Evolutionary conservation across 2,329 filamentous ascomycete species (phyloP).

Genomic region (Xylaria sp.): DNA sequence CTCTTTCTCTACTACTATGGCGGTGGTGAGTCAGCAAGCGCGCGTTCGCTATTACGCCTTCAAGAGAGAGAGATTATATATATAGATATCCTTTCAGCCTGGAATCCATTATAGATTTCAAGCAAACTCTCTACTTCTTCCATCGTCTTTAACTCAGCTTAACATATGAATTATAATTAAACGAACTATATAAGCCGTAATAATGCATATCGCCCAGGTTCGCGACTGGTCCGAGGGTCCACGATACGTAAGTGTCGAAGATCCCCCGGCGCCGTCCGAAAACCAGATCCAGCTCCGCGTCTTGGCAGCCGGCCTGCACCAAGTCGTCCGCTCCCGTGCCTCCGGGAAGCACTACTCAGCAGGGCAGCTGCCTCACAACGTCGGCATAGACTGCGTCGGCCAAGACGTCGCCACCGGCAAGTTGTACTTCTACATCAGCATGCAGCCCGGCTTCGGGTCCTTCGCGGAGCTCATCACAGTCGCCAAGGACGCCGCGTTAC

Average conservation of each 20-base stretch:
- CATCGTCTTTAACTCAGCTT: neutral
- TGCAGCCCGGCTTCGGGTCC: conserved; percentile 53
- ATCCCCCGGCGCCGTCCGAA: conserved; percentile 51
- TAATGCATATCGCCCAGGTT: conserved; percentile 47
- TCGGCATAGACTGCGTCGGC: conserved; percentile 65
- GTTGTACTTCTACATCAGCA: conserved; percentile 61
- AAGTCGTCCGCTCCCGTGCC: conserved; percentile 63
- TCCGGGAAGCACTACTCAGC: conserved; percentile 65
- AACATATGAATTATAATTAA: neutral
- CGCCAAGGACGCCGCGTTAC: conserved; percentile 48
- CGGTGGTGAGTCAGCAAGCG: neutral
- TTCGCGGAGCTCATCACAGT: conserved; percentile 62
- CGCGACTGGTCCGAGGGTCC: conserved; percentile 45
- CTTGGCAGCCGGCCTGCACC: conserved; percentile 62
- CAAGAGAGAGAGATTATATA: neutral
- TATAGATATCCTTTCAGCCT: neutral
- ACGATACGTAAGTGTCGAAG: conserved; percentile 48
- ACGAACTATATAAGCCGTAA: neutral
- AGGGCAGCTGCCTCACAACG: conserved; percentile 59
- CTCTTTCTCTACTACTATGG: neutral
- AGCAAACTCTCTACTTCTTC: neutral
- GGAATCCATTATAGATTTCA: neutral
- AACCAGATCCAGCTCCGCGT: conserved; percentile 61
- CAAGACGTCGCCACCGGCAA: conserved; percentile 56
- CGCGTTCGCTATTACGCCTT: too few relatives aligned